Evolutionary conservation across 768 basidiomycete species (phyloP).

Genomic region (Lentinula sp.): DNA sequence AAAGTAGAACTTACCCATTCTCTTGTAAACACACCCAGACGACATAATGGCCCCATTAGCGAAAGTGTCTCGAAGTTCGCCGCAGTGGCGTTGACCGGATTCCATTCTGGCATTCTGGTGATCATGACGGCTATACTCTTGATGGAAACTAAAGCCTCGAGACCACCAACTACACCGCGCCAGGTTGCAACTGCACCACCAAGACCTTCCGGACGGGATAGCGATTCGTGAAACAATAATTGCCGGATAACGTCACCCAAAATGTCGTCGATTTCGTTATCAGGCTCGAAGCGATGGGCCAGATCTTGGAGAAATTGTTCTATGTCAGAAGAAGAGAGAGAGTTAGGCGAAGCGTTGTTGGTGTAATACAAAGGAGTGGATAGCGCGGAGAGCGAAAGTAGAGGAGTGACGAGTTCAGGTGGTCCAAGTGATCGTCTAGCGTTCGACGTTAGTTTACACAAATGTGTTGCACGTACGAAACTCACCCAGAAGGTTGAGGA

Average conservation of each 20-base stretch:
- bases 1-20: constrained; percentile 65
- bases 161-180: constrained; percentile 78
- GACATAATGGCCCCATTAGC: constrained; percentile 78
- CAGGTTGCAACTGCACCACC: constrained; percentile 73
- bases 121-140: constrained; percentile 84
- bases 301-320: constrained; percentile 82
- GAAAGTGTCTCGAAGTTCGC: constrained; percentile 57
- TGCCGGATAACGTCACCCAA: constrained; percentile 68
- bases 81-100: constrained; percentile 52
- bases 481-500: constrained; percentile 74
- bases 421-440: constrained; percentile 67
- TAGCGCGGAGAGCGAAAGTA: constrained; percentile 68
- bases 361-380: constrained; percentile 57
- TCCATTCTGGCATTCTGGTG: constrained; percentile 70
- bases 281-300: constrained; percentile 70
- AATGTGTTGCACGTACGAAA: not conserved
- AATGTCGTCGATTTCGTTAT: constrained; percentile 70
- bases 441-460: not conserved
- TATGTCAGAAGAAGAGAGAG: constrained; percentile 62
- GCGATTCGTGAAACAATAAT: constrained; percentile 57
- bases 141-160: constrained; percentile 74
- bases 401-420: constrained; percentile 73
- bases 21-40: constrained; percentile 79
- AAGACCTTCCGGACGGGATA: constrained; percentile 63
- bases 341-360: constrained; percentile 35